Percentiles rank a stretch among this genome's conserved stretches.
Conservation (phyloP, 1,284 basidiomycete genomes). For the Ustilago nuda region DNA sequence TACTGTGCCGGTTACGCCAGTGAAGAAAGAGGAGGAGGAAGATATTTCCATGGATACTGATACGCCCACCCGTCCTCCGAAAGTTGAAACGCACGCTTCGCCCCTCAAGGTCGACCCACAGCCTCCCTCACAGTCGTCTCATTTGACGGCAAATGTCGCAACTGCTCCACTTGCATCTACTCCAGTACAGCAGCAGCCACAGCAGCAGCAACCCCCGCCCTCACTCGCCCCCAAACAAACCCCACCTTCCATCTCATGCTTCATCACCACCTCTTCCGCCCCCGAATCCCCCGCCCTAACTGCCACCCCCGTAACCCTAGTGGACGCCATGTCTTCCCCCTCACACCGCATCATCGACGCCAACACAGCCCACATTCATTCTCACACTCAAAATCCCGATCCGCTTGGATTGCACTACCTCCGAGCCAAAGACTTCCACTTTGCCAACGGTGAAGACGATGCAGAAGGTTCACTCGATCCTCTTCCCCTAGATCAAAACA, state of each 20-base stretch:
- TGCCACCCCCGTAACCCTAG: slow-evolving; percentile 15
- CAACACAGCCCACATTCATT: slow-evolving; percentile 3
- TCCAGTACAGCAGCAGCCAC: neutral
- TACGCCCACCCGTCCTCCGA: slow-evolving; percentile 15
- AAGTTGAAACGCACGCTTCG: neutral
- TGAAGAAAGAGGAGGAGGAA: neutral
- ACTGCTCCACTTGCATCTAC: neutral
- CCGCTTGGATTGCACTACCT: slow-evolving; percentile 7
- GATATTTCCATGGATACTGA: slow-evolving; percentile 19
- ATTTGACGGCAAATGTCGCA: neutral
- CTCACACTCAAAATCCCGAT: neutral
- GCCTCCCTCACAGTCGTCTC: neutral
- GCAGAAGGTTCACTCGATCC: slow-evolving; percentile 29
- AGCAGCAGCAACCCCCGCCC: neutral
- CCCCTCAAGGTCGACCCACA: neutral
- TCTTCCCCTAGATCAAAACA: neutral
- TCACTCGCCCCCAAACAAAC: neutral
- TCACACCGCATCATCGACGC: slow-evolving; percentile 15
- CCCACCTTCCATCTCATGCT: neutral
- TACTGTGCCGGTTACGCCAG: slow-evolving; percentile 5
- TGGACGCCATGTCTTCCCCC: slow-evolving; percentile 32
- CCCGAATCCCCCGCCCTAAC: slow-evolving; percentile 12
- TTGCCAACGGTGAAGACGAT: slow-evolving; percentile 28
- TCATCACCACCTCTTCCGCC: neutral
- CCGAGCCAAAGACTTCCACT: neutral